Evolutionary conservation across 352 stramenopile species (phyloP), one percentile per base, ranked within the genome.

Genomic region (Peronospora belbahrii): DNA sequence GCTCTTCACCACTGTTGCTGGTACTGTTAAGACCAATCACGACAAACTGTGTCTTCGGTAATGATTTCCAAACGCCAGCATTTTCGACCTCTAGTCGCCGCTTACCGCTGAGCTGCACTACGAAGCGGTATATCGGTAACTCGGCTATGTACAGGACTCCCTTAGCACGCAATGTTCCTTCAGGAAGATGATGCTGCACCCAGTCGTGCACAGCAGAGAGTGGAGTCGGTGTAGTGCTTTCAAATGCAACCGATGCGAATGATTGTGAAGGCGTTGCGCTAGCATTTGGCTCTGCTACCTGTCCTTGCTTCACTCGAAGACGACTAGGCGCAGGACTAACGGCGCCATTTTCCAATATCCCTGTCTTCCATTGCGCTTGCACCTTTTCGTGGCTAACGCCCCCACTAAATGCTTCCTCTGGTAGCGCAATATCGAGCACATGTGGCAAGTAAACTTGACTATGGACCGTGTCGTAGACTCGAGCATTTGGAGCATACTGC

Each of bases 381-480:
- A 86, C 74, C 13, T 52, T 70, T 53, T 88, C 77, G 44, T 88
- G 77, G 59, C 56, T 86, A 53, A 88, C 63, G 3, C 62, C 62
- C 22, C 63, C 65, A 18, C 48, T 59, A 41, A 75, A 74, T 18
- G 65, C 55, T 28, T 73, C 62, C 15, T 81, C 71, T 0, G 79
- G 77, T 4, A 71, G 74, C 2, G 63, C 50, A 20, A 90, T 69
- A 52, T 90, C 79, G 20, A 90, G 62, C 47, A 90, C 75, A 38
- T 83, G 70, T 7, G 75, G 79, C 43, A 91, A 35, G 44, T 81
- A 85, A 11, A 88, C 56, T 32, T 65, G 62, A 5, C 64, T 65
- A 52, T 84, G 74, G 43, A 70, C 59, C 9, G 75, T 83, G 57
- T 87, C 74, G 54, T 84, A 85, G 7, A 91, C 47, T n/a, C 70